phyloP scores from a whole-genome alignment of 768 basidiomycete genomes.

The Boletus sp. region DNA sequence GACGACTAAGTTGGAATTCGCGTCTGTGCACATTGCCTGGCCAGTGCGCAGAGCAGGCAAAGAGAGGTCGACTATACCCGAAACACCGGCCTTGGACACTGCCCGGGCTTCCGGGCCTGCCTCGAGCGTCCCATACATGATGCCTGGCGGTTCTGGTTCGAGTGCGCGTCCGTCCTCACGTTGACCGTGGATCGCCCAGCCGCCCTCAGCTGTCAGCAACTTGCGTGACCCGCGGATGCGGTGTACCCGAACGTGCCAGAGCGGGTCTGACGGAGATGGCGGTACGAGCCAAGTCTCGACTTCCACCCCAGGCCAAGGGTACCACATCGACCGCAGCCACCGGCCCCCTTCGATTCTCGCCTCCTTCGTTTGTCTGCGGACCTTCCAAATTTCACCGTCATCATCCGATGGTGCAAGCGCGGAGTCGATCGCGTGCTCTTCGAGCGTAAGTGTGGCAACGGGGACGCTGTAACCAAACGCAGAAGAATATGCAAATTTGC shows the following conservation, averaged over 20 bases:
- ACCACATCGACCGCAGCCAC: not conserved
- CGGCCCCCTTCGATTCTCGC: not conserved
- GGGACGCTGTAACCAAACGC: not conserved
- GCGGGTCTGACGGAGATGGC: not conserved
- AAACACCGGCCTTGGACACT: not conserved
- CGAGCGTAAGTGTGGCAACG: not conserved
- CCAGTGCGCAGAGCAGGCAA: not conserved
- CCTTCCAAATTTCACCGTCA: not conserved
- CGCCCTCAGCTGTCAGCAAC: not conserved
- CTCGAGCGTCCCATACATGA: not conserved
- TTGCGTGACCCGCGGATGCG: not conserved
- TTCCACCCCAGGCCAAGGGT: not conserved
- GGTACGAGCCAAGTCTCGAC: not conserved
- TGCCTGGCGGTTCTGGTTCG: too few relatives aligned
- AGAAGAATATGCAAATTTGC: not conserved
- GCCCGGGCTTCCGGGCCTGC: not conserved
- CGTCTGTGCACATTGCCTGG: not conserved
- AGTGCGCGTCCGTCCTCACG: not conserved
- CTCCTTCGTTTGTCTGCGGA: not conserved
- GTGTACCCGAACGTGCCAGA: not conserved
- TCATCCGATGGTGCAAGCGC: not conserved
- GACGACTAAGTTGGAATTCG: not conserved
- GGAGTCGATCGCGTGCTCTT: not conserved
- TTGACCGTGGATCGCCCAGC: not conserved
- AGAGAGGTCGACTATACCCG: not conserved